These are phyloP conservation scores for Suhomyces vadensis DNA, from an alignment of 805 yeast species.

Conservation along the genomic window DNA sequence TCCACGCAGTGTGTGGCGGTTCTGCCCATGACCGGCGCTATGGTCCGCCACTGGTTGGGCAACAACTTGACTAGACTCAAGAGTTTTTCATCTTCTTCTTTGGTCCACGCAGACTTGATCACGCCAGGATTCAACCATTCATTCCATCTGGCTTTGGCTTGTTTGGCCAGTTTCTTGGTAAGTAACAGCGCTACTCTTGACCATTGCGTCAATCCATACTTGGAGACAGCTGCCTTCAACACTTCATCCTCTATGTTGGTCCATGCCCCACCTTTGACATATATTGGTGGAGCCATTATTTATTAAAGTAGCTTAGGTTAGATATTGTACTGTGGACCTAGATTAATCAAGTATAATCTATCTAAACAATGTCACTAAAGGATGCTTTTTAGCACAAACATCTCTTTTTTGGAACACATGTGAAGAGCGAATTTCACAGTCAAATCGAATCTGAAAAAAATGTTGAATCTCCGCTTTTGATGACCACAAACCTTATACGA, in stretches of 20 bases:
- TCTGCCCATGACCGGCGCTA: constrained; percentile 77
- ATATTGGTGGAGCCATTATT: constrained; percentile 50
- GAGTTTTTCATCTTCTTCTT: constrained; percentile 73
- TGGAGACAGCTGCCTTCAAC: constrained; percentile 84
- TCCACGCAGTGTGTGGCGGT: constrained; percentile 88
- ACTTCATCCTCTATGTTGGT: constrained; percentile 84
- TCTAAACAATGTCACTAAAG: too few species aligned
- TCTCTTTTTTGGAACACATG: too few species aligned
- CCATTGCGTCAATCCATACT: constrained; percentile 96
- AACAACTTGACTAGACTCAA: constrained; percentile 63
- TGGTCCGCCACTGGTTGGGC: constrained; percentile 94
- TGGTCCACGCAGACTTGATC: constrained; percentile 64
- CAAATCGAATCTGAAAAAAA: neutral
- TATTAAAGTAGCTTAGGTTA: too few species aligned
- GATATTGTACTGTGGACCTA: too few species aligned
- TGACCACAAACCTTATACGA: neutral
- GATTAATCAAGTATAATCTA: too few species aligned
- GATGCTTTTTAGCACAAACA: too few species aligned
- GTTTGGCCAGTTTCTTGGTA: constrained; percentile 83
- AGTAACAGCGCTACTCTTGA: constrained; percentile 84
- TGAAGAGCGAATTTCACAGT: neutral
- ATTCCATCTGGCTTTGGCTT: constrained; percentile 89
- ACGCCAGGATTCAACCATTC: constrained; percentile 83
- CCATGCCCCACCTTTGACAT: constrained; percentile 90
- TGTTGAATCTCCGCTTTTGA: constrained; percentile 1